These are phyloP conservation scores for Trichoderma sp. DNA, from an alignment of 2,329 filamentous ascomycete genomes.

Conservation along the genomic window DNA sequence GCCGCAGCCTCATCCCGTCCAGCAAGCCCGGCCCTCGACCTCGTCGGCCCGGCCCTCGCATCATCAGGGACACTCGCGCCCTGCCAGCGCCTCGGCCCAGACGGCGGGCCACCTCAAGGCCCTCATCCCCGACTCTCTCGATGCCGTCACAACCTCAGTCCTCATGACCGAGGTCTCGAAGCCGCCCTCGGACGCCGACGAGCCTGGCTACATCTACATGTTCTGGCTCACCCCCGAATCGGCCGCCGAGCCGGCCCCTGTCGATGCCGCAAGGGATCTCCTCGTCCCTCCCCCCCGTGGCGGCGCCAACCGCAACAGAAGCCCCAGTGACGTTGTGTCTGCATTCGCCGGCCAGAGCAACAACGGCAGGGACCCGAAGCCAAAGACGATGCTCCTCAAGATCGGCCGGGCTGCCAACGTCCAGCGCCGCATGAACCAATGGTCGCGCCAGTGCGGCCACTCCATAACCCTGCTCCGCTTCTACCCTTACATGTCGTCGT, in stretches of 20 bases:
- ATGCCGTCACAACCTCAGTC: constrained; percentile 64
- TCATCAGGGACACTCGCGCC: constrained; percentile 25
- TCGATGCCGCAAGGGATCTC: constrained; percentile 58
- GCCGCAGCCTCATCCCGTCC: constrained; percentile 47
- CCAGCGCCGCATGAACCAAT: constrained; percentile 85
- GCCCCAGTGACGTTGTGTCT: constrained; percentile 54
- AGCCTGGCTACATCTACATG: constrained; percentile 95
- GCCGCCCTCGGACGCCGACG: constrained; percentile 63
- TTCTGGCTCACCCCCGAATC: constrained; percentile 83
- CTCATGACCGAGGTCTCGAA: constrained; percentile 74
- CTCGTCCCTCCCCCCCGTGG: constrained; percentile 46
- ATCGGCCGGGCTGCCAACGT: constrained; percentile 75
- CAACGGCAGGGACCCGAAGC: constrained; percentile 24
- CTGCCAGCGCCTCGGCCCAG: constrained; percentile 31
- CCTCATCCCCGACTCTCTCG: constrained; percentile 65
- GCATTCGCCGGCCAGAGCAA: constrained; percentile 39
- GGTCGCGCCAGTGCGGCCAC: constrained; percentile 90
- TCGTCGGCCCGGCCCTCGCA: constrained; percentile 26
- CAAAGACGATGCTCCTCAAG: constrained; percentile 65
- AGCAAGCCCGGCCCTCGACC: constrained; percentile 30
- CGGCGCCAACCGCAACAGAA: constrained; percentile 35
- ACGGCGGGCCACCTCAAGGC: constrained; percentile 34
- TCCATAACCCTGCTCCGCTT: constrained; percentile 83
- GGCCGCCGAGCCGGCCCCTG: constrained; percentile 50
- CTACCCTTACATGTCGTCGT: constrained; percentile 73